Evolutionary conservation across 495 filamentous ascomycete species (phyloP).

Genomic region (Alectoria sarmentosa): DNA sequence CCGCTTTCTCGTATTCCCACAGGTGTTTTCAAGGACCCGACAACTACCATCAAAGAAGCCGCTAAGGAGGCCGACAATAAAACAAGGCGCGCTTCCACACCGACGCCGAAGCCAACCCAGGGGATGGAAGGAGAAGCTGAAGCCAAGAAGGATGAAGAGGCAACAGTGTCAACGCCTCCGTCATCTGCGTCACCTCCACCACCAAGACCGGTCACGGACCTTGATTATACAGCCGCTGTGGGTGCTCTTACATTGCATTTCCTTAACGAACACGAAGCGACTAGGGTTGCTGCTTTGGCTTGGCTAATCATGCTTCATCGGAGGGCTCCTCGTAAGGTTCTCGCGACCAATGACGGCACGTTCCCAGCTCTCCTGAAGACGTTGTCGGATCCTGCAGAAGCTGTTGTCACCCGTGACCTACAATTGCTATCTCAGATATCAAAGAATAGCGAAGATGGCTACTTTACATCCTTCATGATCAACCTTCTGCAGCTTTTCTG

Average conservation of each 20-base stretch:
- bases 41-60: conserved; percentile 40
- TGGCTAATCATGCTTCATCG: conserved; percentile 98
- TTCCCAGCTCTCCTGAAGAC: conserved; percentile 97
- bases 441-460: conserved; percentile 89
- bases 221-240: conserved; percentile 97
- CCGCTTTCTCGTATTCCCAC: conserved; percentile 35
- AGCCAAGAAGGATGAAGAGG: conserved; percentile 23
- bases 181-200: conserved; percentile 40
- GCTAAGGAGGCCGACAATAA: conserved; percentile 30
- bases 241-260: conserved; percentile 91
- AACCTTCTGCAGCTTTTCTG: conserved; percentile 91
- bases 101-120: conserved; percentile 40
- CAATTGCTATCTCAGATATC: conserved; percentile 95
- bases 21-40: conserved; percentile 39
- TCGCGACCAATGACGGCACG: conserved; percentile 94
- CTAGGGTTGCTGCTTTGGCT: conserved; percentile 82
- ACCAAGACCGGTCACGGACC: conserved; percentile 52
- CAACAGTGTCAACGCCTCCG: conserved; percentile 43
- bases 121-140: conserved; percentile 31
- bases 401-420: conserved; percentile 91
- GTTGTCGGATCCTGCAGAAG: conserved; percentile 88
- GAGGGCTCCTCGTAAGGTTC: conserved; percentile 87
- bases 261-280: conserved; percentile 93
- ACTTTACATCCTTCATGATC: conserved; percentile 98
- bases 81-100: conserved; percentile 47